phyloP scores from a whole-genome alignment of 1,284 basidiomycete genomes.

The Athelia psychrophila region DNA sequence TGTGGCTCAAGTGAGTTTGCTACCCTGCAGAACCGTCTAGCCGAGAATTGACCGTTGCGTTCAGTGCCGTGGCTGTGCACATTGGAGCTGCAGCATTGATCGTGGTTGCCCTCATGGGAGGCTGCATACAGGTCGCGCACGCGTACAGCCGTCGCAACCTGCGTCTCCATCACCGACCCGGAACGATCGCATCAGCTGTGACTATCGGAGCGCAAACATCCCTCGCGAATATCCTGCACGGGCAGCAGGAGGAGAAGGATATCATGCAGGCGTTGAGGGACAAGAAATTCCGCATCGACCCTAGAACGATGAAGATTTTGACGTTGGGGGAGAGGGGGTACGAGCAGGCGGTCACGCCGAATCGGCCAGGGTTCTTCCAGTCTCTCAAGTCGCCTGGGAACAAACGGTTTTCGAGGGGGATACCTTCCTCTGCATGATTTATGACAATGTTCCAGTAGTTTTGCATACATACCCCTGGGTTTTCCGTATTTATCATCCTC shows the following conservation, averaged over 20 bases:
- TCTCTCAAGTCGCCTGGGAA: too few species aligned
- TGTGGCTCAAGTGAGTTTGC: constrained; percentile 41
- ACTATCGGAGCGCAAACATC: constrained; percentile 48
- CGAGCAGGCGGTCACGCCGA: constrained; percentile 15
- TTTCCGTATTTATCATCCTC: too few species aligned
- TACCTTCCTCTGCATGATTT: neutral
- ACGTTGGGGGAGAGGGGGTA: constrained; percentile 50
- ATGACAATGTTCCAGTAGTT: too few species aligned
- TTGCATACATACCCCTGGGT: too few species aligned
- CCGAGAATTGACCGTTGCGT: neutral
- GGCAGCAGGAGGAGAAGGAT: constrained; percentile 32
- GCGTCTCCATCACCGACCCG: constrained; percentile 41
- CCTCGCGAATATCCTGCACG: constrained; percentile 41
- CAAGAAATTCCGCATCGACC: constrained; percentile 47
- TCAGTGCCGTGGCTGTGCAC: constrained; percentile 42
- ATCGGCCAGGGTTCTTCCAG: too few species aligned
- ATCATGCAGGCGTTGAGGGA: constrained; percentile 36
- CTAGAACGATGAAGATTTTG: constrained; percentile 42
- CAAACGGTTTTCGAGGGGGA: neutral
- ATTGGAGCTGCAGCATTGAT: constrained; percentile 39
- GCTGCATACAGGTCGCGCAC: constrained; percentile 44
- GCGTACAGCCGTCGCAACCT: constrained; percentile 38
- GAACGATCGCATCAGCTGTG: constrained; percentile 53
- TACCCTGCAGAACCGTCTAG: neutral
- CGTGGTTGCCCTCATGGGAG: constrained; percentile 38